These are phyloP conservation scores for Groenewaldozyma tartarivorans DNA, from an alignment of 805 yeast species.

Conservation along the genomic window DNA sequence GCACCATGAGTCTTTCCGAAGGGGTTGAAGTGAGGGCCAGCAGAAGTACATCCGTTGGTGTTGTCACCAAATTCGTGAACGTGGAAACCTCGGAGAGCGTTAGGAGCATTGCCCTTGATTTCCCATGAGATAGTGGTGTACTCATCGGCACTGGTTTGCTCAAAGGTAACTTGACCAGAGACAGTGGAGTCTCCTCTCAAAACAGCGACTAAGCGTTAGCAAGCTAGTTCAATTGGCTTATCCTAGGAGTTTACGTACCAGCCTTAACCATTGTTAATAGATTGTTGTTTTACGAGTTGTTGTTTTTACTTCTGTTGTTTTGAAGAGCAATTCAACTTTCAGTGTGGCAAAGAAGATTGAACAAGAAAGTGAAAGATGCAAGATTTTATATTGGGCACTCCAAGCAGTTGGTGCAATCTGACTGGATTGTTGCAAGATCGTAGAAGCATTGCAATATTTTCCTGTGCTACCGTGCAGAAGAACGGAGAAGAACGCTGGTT, in stretches of 20 bases:
- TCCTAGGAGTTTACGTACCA: slow-evolving; percentile 45
- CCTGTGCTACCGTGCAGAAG: too few species aligned
- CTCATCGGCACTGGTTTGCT: slow-evolving; percentile 66
- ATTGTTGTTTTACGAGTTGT: too few species aligned
- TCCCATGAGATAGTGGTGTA: slow-evolving; percentile 87
- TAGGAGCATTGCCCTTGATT: slow-evolving; percentile 78
- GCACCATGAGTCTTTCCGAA: slow-evolving; percentile 85
- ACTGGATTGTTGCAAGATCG: too few species aligned
- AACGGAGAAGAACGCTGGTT: too few species aligned
- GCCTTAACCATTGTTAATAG: slow-evolving; percentile 47
- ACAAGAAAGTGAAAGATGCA: too few species aligned
- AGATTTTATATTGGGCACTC: too few species aligned
- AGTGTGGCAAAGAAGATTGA: too few species aligned
- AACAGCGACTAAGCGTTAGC: slow-evolving; percentile 61
- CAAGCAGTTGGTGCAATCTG: too few species aligned
- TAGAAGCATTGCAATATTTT: too few species aligned
- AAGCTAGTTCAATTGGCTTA: slow-evolving; percentile 2
- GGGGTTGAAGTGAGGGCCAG: slow-evolving; percentile 97
- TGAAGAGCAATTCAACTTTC: too few species aligned
- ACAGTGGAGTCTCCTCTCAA: slow-evolving; percentile 92
- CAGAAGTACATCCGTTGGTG: slow-evolving; percentile 98
- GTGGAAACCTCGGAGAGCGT: slow-evolving; percentile 94
- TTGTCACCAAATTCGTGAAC: slow-evolving; percentile 97
- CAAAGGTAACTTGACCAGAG: slow-evolving; percentile 78
- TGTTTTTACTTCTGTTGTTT: too few species aligned